phyloP scores from a whole-genome alignment of 108 stramenopile species.

The Conticribra guillardii region DNA sequence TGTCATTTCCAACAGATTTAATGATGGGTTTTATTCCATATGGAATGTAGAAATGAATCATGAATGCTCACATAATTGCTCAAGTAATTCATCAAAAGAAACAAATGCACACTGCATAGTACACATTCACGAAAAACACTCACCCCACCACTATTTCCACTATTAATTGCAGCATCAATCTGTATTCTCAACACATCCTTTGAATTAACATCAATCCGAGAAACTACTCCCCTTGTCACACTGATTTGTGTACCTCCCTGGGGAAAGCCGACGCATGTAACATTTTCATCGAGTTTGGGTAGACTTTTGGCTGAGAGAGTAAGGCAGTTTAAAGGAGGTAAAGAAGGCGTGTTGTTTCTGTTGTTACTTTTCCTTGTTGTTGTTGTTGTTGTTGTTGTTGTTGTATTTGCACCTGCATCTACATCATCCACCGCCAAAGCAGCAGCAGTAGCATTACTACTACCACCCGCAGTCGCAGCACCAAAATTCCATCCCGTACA shows the following conservation, averaged over 20 bases:
- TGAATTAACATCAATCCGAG: conserved; percentile 61
- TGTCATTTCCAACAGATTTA: too few relatives aligned
- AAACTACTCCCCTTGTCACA: conserved; percentile 74
- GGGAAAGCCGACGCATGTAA: conserved; percentile 75
- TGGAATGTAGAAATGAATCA: too few relatives aligned
- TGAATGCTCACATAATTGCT: too few relatives aligned
- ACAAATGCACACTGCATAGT: too few relatives aligned
- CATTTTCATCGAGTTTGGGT: conserved; percentile 65
- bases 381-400: conserved; percentile 3
- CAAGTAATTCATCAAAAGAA: too few relatives aligned
- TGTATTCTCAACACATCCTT: conserved; percentile 63
- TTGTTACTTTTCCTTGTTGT: background rate
- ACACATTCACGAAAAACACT: too few relatives aligned
- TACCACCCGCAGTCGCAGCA: too few relatives aligned
- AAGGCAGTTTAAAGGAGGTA: conserved; percentile 4
- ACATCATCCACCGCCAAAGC: too few relatives aligned
- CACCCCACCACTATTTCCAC: conserved; percentile 63
- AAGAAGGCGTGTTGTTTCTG: too few relatives aligned
- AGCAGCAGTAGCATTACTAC: too few relatives aligned
- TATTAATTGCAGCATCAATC: conserved; percentile 78
- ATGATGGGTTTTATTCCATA: too few relatives aligned
- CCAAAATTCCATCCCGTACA: conserved; percentile 36
- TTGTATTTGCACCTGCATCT: too few relatives aligned
- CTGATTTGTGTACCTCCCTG: conserved; percentile 65
- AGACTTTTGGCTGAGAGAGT: conserved; percentile 31